Conservation (phyloP, 164 flowering plant genomes). For the Warburgia ugandensis region DNA sequence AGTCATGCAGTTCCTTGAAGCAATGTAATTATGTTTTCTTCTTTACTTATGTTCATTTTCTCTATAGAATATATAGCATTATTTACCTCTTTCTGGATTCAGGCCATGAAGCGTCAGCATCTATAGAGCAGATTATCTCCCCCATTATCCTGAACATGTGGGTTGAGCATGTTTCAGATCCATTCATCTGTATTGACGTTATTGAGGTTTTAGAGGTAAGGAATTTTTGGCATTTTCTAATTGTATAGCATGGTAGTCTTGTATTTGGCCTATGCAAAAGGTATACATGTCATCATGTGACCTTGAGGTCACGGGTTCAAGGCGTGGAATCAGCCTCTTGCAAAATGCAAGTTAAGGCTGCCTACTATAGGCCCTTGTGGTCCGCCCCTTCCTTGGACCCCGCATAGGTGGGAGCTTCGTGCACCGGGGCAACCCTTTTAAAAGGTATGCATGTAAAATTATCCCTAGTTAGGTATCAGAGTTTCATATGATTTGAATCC, state of each 20-base stretch:
- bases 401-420: too few relatives aligned
- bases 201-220: slow-evolving; percentile 86
- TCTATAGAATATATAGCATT: not conserved
- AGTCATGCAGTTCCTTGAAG: not conserved
- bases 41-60: not conserved
- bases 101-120: slow-evolving; percentile 54
- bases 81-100: slow-evolving; percentile 13
- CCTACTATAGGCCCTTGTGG: too few relatives aligned
- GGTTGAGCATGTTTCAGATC: slow-evolving; percentile 81
- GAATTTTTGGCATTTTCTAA: not conserved
- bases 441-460: too few relatives aligned
- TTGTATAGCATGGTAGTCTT: not conserved
- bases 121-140: slow-evolving; percentile 67
- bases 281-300: too few relatives aligned
- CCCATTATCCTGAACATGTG: slow-evolving; percentile 72
- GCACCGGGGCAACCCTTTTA: too few relatives aligned
- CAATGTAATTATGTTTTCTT: not conserved
- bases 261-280: too few relatives aligned
- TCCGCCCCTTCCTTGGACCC: too few relatives aligned
- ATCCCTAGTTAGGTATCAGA: too few relatives aligned
- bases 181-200: slow-evolving; percentile 83
- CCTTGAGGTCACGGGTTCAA: too few relatives aligned
- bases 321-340: too few relatives aligned
- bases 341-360: too few relatives aligned
- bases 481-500: too few relatives aligned